Conservation (phyloP, 106 monocot species). For the Allium sativum region DNA sequence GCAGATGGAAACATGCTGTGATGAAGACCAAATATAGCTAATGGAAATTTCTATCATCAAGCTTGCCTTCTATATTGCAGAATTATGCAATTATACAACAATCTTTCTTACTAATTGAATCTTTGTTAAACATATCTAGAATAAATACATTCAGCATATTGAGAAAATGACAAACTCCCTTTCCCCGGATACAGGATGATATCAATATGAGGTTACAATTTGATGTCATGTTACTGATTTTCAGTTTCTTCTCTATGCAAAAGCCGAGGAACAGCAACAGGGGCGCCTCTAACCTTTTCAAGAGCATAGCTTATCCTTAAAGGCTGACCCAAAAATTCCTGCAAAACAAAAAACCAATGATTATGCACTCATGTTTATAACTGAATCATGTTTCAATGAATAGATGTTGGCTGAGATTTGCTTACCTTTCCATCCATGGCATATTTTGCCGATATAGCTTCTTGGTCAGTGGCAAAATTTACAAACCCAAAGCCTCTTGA, state of each 20-base stretch:
- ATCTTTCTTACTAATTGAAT: no score
- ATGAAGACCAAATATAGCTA: no score
- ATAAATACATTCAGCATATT: no score
- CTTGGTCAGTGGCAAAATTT: conserved; percentile 40
- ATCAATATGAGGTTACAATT: no score
- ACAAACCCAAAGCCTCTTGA: conserved; percentile 94
- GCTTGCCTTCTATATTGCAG: no score
- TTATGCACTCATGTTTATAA: not conserved
- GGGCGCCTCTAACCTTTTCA: conserved; percentile 60
- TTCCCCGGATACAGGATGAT: no score
- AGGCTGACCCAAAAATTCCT: conserved; percentile 80
- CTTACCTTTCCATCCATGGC: conserved; percentile 96
- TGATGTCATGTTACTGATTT: no score
- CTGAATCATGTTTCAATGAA: not conserved
- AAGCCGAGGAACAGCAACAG: conserved; percentile 66
- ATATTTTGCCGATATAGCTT: conserved; percentile 65
- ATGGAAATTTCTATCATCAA: no score
- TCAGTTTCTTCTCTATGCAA: not conserved
- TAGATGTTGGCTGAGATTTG: not conserved
- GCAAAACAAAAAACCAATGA: not conserved
- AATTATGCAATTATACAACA: no score
- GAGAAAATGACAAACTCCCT: no score
- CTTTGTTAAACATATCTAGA: no score
- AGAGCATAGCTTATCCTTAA: conserved; percentile 72
- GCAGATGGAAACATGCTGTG: no score